Evolutionary conservation across 83 land plant species (phyloP).

Genomic region (Picea abies): DNA sequence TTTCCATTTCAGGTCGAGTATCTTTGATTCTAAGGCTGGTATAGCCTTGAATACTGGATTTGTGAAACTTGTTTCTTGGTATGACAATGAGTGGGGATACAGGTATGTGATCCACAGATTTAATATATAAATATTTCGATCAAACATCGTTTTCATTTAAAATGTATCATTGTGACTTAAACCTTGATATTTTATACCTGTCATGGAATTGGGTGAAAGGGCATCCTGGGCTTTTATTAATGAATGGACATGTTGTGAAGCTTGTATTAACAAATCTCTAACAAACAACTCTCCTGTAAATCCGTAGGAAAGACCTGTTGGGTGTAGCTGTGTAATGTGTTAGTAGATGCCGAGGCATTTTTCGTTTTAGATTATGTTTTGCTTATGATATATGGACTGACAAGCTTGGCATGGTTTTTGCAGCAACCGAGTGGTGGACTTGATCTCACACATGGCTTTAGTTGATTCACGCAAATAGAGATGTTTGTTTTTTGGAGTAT

Average conservation of each 20-base stretch:
- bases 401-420: background rate
- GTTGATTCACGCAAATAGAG: conserved; percentile 26
- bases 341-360: background rate
- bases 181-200: background rate
- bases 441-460: conserved; percentile 64
- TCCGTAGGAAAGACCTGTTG: too few species aligned
- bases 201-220: background rate
- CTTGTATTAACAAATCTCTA: too few species aligned
- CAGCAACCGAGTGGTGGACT: conserved; percentile 72
- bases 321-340: background rate
- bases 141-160: background rate
- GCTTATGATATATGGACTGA: background rate
- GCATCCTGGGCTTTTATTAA: background rate
- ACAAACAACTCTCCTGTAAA: too few species aligned
- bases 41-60: conserved; percentile 53
- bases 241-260: too few species aligned
- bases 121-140: background rate
- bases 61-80: conserved; percentile 77
- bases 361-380: too few species aligned
- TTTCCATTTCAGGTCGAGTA: conserved; percentile 53
- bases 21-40: conserved; percentile 76
- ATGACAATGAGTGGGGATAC: conserved; percentile 85
- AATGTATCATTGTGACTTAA: too few species aligned
- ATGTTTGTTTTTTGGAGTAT: background rate
- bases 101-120: conserved; percentile 32